These are phyloP conservation scores for Barnettozyma salicaria DNA, from an alignment of 805 yeast species.

Conservation along the genomic window DNA sequence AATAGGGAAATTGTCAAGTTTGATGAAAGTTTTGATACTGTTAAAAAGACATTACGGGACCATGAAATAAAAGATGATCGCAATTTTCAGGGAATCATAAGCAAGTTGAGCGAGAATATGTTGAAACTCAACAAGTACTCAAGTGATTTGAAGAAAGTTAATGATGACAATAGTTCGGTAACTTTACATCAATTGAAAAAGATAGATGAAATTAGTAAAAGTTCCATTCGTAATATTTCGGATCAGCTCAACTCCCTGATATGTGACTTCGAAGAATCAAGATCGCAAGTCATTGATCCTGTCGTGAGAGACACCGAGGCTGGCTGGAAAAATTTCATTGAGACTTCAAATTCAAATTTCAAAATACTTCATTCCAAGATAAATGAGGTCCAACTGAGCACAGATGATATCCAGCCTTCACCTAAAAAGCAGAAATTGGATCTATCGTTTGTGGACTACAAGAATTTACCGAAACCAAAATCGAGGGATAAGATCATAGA, in stretches of 20 bases:
- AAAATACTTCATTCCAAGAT: slow-evolving; percentile 7
- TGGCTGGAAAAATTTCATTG: slow-evolving; percentile 7
- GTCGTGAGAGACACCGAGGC: slow-evolving; percentile 10
- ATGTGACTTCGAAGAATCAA: slow-evolving; percentile 9
- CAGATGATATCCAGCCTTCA: slow-evolving; percentile 11
- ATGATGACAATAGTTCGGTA: slow-evolving; percentile 13
- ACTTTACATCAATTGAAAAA: slow-evolving; percentile 13
- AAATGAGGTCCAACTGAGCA: background rate
- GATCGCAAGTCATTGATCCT: slow-evolving; percentile 18
- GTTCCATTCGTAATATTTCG: slow-evolving; percentile 13
- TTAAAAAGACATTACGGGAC: slow-evolving; percentile 7
- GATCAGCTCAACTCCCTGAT: slow-evolving; percentile 11
- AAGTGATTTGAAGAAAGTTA: slow-evolving; percentile 10
- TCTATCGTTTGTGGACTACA: background rate
- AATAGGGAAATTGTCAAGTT: slow-evolving; percentile 15
- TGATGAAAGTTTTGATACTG: slow-evolving; percentile 14
- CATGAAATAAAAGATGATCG: slow-evolving; percentile 7
- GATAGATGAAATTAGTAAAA: slow-evolving; percentile 12
- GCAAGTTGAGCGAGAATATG: slow-evolving; percentile 12
- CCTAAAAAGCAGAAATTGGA: slow-evolving; percentile 21
- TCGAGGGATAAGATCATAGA: slow-evolving; percentile 16
- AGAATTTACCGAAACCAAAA: slow-evolving; percentile 11
- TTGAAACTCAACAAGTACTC: slow-evolving; percentile 10
- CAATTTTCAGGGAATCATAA: slow-evolving; percentile 1
- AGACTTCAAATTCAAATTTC: slow-evolving; percentile 4